A percentile compares a stretch with the other conserved stretches of the same genome.
Evolutionary conservation across 352 stramenopile genomes (phyloP).

Genomic region (Phytophthora kernoviae): DNA sequence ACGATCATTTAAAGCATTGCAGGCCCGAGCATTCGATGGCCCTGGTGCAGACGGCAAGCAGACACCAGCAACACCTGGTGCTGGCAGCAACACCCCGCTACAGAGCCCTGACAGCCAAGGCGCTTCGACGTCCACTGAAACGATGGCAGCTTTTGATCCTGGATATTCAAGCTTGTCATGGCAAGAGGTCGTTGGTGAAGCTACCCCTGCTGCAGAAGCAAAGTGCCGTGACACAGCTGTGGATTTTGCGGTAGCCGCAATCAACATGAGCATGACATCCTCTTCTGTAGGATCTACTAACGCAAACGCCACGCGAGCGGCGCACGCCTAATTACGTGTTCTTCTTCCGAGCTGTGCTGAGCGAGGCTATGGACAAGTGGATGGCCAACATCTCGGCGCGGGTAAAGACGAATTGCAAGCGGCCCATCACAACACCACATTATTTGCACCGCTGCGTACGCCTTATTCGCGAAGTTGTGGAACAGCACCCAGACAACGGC

Average conservation of each 20-base stretch:
- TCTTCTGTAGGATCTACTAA: slow-evolving; percentile 69
- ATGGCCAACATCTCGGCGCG: slow-evolving; percentile 75
- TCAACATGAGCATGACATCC: slow-evolving; percentile 87
- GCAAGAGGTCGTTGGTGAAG: slow-evolving; percentile 72
- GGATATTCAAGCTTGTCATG: slow-evolving; percentile 67
- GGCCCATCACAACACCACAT: slow-evolving; percentile 81
- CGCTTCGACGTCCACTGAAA: slow-evolving; percentile 20
- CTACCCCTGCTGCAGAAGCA: slow-evolving; percentile 50
- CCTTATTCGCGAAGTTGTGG: slow-evolving; percentile 82
- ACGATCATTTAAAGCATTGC: slow-evolving; percentile 77
- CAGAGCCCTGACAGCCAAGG: slow-evolving; percentile 72
- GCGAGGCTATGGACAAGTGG: slow-evolving; percentile 90
- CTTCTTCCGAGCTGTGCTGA: slow-evolving; percentile 82
- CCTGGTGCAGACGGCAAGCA: slow-evolving; percentile 43
- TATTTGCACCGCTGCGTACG: slow-evolving; percentile 87
- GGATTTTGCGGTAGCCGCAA: slow-evolving; percentile 70
- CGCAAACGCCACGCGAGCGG: slow-evolving; percentile 76
- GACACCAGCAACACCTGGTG: slow-evolving; percentile 36
- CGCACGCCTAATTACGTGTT: slow-evolving; percentile 87
- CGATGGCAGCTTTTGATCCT: slow-evolving; percentile 53
- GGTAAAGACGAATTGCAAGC: slow-evolving; percentile 71
- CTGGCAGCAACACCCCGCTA: slow-evolving; percentile 58
- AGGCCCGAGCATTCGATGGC: slow-evolving; percentile 66
- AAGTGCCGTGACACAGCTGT: slow-evolving; percentile 73
- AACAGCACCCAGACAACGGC: slow-evolving; percentile 81